Base-by-base conservation (phyloP, 2,329 filamentous ascomycete genomes). In the Tolypocladium amazonense region DNA sequence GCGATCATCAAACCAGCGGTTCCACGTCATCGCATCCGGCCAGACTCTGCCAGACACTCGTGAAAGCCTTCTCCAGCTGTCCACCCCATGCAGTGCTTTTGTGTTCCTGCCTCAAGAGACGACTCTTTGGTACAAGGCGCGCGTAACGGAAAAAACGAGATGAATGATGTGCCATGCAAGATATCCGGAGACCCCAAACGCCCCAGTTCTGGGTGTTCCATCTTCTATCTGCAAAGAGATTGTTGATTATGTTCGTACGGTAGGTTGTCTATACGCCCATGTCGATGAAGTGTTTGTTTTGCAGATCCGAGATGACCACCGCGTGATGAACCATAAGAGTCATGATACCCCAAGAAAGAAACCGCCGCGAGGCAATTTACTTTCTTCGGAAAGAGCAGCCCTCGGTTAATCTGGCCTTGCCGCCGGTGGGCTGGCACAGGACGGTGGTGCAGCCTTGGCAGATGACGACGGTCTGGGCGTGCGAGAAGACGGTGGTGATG, bases 341-440 rank as follows among this genome's bases (percentile, higher is more conserved):
- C 77, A 75, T 78, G 72, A 77, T 75, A 77, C 73, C 74, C 74
- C 73, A 75, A 71, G 70, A 79, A 76, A 73, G 75, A 74, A 79
- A 77, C 71, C 73, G 74, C 77, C 72, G 65, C 69, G 68, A 71
- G 68, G 69, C 73, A 79, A 75, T 90, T 82, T 97, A 99, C 93
- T 99, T 99, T 85, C 92, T 92, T 84, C 94, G 89, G 91, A 99
- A 99, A 77, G 94, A 97, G 90, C 94, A 99, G 79, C 94, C 94
- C 88, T 99, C 94, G 68, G 94, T 99, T 76, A 99, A 85, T 79
- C 94, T 87, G 76, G 94, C 94, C 87, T 99, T 99, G 76, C 94
- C 94, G 87, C 94, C 94, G 72, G 94, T 99, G 70, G 94, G 94
- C 81, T 99, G 94, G 90, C 94, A 99, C 67, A 99, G 90, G 71